Percentiles rank a stretch among this genome's conserved stretches.
Evolutionary conservation across 2,329 filamentous ascomycete species (phyloP).

Genomic region (Nannizzia gypsea): DNA sequence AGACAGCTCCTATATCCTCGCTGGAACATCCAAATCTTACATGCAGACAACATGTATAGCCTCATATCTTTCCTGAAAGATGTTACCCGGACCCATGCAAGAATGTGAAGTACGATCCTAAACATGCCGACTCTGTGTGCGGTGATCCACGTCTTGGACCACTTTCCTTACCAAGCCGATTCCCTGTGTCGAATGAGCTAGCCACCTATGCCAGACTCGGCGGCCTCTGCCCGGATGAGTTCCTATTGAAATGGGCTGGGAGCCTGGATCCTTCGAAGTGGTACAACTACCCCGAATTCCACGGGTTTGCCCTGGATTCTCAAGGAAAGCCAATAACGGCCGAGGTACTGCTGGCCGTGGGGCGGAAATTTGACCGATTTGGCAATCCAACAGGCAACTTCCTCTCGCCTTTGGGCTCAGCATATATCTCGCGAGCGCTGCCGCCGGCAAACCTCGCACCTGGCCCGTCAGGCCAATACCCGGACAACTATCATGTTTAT

Average conservation of each 20-base stretch:
- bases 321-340: background rate
- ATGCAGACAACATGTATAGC: background rate
- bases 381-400: slow-evolving; percentile 1
- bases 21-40: background rate
- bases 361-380: slow-evolving; percentile 1
- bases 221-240: background rate
- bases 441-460: background rate
- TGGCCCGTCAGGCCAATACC: background rate
- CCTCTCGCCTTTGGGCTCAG: background rate
- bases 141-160: slow-evolving; percentile 1
- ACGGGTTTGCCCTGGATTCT: background rate
- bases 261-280: background rate
- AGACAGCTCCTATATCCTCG: background rate
- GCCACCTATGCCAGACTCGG: background rate
- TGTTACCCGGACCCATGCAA: slow-evolving; percentile 4
- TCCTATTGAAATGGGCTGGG: slow-evolving; percentile 1
- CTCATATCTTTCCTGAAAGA: background rate
- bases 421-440: slow-evolving; percentile 1
- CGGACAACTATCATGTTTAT: slow-evolving; percentile 5
- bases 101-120: background rate
- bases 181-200: background rate
- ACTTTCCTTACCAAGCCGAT: background rate
- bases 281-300: background rate
- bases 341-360: background rate
- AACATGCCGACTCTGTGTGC: background rate